Evolutionary conservation across 129 eudicot genomes (phyloP), one percentile per base, ranked within the genome.

Genomic region (Tagetes erecta): DNA sequence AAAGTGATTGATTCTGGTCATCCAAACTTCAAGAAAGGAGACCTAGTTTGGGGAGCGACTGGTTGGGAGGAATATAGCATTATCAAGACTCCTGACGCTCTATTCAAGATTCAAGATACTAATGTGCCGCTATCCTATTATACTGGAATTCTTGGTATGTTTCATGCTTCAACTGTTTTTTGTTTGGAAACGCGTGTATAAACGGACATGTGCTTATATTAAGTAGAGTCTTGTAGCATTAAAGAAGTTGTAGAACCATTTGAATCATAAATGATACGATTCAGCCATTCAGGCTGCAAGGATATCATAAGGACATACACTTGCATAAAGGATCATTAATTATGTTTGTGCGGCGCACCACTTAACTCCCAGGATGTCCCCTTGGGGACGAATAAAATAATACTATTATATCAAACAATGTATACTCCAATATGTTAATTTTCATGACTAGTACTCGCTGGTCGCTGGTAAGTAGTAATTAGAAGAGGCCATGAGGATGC

Each of bases 121-220:
- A 85, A 90, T 76, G 86, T 90, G 50, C 96, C 92, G 47, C 92
- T 90, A 42, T 90, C 96, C 50, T 90, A 87, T 78, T 90, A 90
- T 68, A 87, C 90, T 0, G 96, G 96, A 70, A 76, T 90, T 64
- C 88, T 90, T 77, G 96, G 96, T 90, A 62, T 39, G 86, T 70
- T 68, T 36, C 45, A 11, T 50, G 47, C 44, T 73, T 73, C 0
- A 50, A 39, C 7, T 27, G 38, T 10, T 49, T 38, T 40, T 42
- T 12, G 30, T 44, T n/a, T 1, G 2, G 10, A 5, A 46, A 44
- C 3, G 37, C 14, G 11, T 53, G 0, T 38, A 30, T 13, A 8
- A 39, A 50, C 46, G 36, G 59, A 68, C 75, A 51, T 20, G 33
- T 52, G 51, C 14, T n/a, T 52, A 14, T 50, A 37, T 14, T 52